Evolutionary conservation across 139 green algal genomes (phyloP).

Genomic region (Chlamydomonas schloesseri): DNA sequence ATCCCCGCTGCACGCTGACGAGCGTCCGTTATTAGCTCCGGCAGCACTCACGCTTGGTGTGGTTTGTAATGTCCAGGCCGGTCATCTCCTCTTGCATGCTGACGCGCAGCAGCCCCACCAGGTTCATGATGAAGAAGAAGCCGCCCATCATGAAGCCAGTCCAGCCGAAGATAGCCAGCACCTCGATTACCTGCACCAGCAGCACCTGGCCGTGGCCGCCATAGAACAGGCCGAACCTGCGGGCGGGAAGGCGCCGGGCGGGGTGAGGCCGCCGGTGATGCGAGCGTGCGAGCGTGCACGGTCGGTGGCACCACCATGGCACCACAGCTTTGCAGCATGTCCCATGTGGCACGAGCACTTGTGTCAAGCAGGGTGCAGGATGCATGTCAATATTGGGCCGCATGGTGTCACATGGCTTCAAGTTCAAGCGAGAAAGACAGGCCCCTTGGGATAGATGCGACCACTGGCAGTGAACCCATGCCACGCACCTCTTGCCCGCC

Average conservation of each 20-base stretch:
- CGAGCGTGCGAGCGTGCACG: neutral
- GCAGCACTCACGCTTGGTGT: neutral
- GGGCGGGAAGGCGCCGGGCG: neutral
- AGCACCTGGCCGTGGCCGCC: slow-evolving; percentile 64
- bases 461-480: no score
- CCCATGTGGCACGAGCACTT: neutral
- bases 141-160: slow-evolving; percentile 11
- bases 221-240: slow-evolving; percentile 53
- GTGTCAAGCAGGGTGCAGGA: no score
- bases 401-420: neutral
- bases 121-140: slow-evolving; percentile 57
- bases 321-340: no score
- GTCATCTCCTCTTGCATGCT: slow-evolving; percentile 54
- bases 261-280: no score
- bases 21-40: no score
- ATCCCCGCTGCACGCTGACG: no score
- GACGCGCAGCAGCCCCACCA: slow-evolving; percentile 60
- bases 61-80: slow-evolving; percentile 55
- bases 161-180: slow-evolving; percentile 68
- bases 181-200: slow-evolving; percentile 25
- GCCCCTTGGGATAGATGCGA: no score
- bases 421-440: no score
- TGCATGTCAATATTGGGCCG: neutral
- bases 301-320: neutral
- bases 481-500: neutral